Base-by-base conservation (phyloP, 805 yeast species). In the Spathaspora gorwiae region DNA sequence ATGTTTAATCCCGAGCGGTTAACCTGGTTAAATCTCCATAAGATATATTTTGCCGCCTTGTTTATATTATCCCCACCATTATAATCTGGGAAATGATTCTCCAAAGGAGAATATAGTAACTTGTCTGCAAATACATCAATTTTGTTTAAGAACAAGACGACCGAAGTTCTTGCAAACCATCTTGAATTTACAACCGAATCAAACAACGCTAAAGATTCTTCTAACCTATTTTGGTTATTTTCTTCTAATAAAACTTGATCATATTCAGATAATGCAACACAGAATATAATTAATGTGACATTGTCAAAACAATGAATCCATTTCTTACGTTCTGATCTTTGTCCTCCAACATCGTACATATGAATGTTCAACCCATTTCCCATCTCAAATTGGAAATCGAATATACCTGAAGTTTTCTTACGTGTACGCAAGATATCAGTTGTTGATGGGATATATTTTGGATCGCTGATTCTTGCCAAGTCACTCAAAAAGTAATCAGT, bases 221-320 rank as follows among this genome's bases (percentile, higher is more conserved):
- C 87, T 57, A 88, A 72, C 56, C 95, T 73, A 60, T 87, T 88
- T 54, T 81, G 86, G n/a, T 75, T 70, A 34, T 79, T 74, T 49
- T 87, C 90, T 63, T 88, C 97, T 47, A 87, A 65, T 47, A 90
- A 66, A 3, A 80, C 83, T 65, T 90, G 97, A 62, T 90, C 97
- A 60, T 90, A 90, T 61, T 90, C 97, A 2, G 92, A 83, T 44
- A 90, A 66, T 0, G 97, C 90, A 19, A 90, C 96, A 64, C 97
- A 90, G 61, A 90, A 90, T 48, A 90, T 87, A 42, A 90, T 84
- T 39, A 87, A 73, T 0, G 96, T 86, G 31, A 90, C 97, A 55
- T 90, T 89, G 63, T 90, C 96, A 57, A 94, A 94, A 60, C 96
- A 88, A 65, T 94, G 95, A 50, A 94, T 90, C 99, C 99, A 94